Conservation (phyloP, 208 protist genomes). For the Leishmania turanica region DNA sequence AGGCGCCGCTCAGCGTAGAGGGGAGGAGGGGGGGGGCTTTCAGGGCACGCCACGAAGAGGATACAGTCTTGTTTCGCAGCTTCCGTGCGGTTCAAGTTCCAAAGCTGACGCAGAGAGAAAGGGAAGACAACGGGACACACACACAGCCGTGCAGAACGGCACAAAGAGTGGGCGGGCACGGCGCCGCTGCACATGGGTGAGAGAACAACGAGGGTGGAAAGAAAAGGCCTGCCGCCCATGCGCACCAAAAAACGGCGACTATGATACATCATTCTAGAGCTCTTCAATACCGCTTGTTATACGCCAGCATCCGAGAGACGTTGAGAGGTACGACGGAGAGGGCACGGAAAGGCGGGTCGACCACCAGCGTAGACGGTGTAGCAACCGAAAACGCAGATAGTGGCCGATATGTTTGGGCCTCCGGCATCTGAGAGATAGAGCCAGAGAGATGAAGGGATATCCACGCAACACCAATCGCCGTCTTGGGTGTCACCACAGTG, state of each 20-base stretch:
- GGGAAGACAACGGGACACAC: not conserved
- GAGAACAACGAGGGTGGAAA: not conserved
- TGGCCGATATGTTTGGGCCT: not conserved
- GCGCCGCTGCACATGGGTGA: not conserved
- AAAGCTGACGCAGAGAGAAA: not conserved
- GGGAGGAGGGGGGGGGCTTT: not conserved
- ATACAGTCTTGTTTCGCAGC: not conserved
- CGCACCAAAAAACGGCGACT: not conserved
- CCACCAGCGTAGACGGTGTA: not conserved
- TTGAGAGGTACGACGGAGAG: not conserved
- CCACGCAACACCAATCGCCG: not conserved
- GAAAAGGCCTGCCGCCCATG: not conserved
- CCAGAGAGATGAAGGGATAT: not conserved
- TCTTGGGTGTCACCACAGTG: not conserved
- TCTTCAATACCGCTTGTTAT: not conserved
- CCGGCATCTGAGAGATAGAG: not conserved
- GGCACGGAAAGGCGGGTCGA: too few relatives aligned
- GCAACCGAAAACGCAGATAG: not conserved
- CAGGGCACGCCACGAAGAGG: not conserved
- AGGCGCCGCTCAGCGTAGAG: not conserved
- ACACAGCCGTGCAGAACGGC: not conserved
- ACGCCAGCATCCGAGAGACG: not conserved
- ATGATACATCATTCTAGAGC: slow-evolving; percentile 3
- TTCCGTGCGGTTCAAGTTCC: not conserved
- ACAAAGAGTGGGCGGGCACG: not conserved